Conservation (phyloP, 306 rosid species). For the Potentilla sterilis region DNA sequence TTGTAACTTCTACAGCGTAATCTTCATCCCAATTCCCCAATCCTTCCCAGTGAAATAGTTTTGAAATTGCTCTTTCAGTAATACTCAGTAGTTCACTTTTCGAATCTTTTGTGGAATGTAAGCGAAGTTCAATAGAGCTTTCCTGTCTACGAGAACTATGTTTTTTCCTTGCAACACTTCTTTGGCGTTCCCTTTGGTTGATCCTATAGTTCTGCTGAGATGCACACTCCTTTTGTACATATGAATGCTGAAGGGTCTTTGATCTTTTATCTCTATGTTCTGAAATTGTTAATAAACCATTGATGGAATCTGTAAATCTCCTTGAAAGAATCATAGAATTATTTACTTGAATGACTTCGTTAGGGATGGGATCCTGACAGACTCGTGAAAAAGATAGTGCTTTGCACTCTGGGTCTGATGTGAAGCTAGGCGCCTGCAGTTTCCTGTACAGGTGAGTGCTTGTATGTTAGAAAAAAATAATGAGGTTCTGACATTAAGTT, state of each 20-base stretch:
- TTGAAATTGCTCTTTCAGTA: slow-evolving; percentile 39
- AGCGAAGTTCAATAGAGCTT: slow-evolving; percentile 38
- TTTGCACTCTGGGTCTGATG: slow-evolving; percentile 12
- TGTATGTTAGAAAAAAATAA: slow-evolving; percentile 27
- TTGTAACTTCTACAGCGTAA: slow-evolving; percentile 50
- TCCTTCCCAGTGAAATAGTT: slow-evolving; percentile 44
- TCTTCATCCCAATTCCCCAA: slow-evolving; percentile 55
- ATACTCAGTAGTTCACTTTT: slow-evolving; percentile 36
- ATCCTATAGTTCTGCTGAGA: slow-evolving; percentile 32
- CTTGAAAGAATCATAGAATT: slow-evolving; percentile 31
- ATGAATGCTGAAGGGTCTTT: slow-evolving; percentile 26
- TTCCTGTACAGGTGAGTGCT: slow-evolving; percentile 40
- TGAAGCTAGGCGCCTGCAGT: slow-evolving; percentile 31
- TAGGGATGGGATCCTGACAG: slow-evolving; percentile 28
- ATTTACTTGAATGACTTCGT: slow-evolving; percentile 28
- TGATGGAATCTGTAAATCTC: slow-evolving; percentile 29
- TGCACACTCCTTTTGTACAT: slow-evolving; percentile 39
- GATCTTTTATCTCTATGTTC: slow-evolving; percentile 32
- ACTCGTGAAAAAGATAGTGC: slow-evolving; percentile 23
- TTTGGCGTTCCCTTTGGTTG: slow-evolving; percentile 35
- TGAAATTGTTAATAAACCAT: slow-evolving; percentile 25
- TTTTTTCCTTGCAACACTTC: slow-evolving; percentile 28
- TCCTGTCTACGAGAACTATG: slow-evolving; percentile 25
- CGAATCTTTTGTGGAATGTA: slow-evolving; percentile 40
- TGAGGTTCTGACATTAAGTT: slow-evolving; percentile 1